These are phyloP conservation scores for Cruciata laevipes DNA, from an alignment of 257 asterid species.

Conservation along the genomic window DNA sequence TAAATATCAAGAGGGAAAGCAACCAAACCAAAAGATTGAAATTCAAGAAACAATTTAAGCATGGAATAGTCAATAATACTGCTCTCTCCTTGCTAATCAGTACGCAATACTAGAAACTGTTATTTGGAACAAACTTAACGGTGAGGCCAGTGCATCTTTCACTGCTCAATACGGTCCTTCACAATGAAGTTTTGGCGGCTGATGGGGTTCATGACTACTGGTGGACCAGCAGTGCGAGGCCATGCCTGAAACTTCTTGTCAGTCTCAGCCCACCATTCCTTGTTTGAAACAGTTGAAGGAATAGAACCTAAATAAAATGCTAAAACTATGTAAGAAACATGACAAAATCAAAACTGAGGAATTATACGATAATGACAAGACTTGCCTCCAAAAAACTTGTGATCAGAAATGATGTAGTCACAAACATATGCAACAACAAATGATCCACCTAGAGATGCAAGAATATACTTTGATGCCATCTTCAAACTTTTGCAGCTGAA, in stretches of 20 bases:
- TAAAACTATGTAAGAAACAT: conserved; percentile 2
- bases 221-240: conserved; percentile 99
- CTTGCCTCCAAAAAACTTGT: conserved; percentile 44
- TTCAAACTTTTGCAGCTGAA: conserved; percentile 16
- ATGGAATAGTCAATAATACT: neutral
- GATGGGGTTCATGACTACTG: conserved; percentile 95
- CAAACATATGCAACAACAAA: conserved; percentile 29
- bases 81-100: conserved; percentile 4
- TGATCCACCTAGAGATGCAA: conserved; percentile 27
- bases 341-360: neutral
- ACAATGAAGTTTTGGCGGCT: conserved; percentile 90
- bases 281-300: conserved; percentile 47
- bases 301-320: conserved; percentile 47
- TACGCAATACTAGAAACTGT: neutral
- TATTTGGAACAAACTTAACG: neutral
- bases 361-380: conserved; percentile 3
- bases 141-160: conserved; percentile 2
- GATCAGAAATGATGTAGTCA: conserved; percentile 26
- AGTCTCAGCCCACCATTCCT: conserved; percentile 72
- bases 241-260: conserved; percentile 93
- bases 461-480: conserved; percentile 29
- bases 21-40: neutral
- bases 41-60: neutral
- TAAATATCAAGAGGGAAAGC: neutral
- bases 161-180: conserved; percentile 45